phyloP scores from a whole-genome alignment of 2,329 filamentous ascomycete genomes.

The Stenocarpella maydis region DNA sequence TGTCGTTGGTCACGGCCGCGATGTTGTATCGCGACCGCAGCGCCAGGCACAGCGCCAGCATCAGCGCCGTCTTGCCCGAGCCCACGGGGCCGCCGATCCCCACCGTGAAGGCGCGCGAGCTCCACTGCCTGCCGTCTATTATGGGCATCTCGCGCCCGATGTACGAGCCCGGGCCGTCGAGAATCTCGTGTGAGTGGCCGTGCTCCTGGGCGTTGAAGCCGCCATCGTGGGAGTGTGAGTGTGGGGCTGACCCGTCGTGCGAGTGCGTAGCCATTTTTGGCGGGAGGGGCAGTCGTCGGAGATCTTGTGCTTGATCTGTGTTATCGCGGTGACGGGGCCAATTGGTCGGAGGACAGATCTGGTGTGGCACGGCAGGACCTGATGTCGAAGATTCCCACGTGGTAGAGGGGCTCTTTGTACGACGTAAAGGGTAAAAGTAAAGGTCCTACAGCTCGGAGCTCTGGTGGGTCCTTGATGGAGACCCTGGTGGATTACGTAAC shows the following conservation, averaged over 20 bases:
- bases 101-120: constrained; percentile 89
- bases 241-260: constrained; percentile 60
- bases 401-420: background rate
- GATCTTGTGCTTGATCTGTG: background rate
- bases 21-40: constrained; percentile 85
- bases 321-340: background rate
- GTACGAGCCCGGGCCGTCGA: constrained; percentile 91
- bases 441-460: constrained; percentile 18
- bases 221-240: constrained; percentile 60
- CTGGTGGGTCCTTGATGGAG: background rate
- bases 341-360: background rate
- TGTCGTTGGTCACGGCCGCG: constrained; percentile 97
- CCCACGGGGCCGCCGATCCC: constrained; percentile 99
- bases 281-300: too few species aligned
- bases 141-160: constrained; percentile 92
- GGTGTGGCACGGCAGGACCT: background rate
- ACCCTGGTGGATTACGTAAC: constrained; percentile 1
- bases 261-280: constrained; percentile 51
- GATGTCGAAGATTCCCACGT: background rate
- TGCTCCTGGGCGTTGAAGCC: constrained; percentile 71
- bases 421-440: too few species aligned
- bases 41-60: constrained; percentile 89
- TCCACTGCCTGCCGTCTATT: constrained; percentile 86
- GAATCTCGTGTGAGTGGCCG: constrained; percentile 94
- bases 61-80: constrained; percentile 95